Percentiles rank a stretch among this genome's conserved stretches.
Evolutionary conservation across 2,329 filamentous ascomycete genomes (phyloP).

Genomic region (Neobulgaria alba): DNA sequence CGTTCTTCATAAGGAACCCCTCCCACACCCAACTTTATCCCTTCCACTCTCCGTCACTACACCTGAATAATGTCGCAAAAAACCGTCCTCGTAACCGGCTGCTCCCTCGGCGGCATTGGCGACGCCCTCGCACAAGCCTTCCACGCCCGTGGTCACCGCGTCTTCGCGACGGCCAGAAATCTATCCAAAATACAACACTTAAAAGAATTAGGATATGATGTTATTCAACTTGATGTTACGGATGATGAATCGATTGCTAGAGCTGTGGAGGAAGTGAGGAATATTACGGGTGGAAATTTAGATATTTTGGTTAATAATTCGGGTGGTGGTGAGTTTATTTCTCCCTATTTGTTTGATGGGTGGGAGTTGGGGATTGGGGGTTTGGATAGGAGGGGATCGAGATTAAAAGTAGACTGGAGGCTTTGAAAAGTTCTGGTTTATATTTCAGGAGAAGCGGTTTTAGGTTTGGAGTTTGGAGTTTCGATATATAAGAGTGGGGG

Average conservation of each 20-base stretch:
- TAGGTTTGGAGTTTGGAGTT: too few species aligned
- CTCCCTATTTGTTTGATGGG: not conserved
- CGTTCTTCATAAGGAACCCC: too few species aligned
- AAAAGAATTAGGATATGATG: conserved; percentile 23
- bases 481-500: too few species aligned
- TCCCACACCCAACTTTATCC: not conserved
- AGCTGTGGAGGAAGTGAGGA: conserved; percentile 21
- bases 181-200: conserved; percentile 28
- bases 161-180: conserved; percentile 35
- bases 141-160: conserved; percentile 30
- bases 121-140: conserved; percentile 30
- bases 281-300: conserved; percentile 10
- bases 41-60: not conserved
- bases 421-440: too few species aligned
- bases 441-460: too few species aligned
- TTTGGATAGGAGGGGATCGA: too few species aligned
- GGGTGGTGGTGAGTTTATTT: not conserved
- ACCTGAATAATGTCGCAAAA: not conserved
- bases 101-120: conserved; percentile 6
- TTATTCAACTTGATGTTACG: conserved; percentile 34
- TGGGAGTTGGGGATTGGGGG: conserved; percentile 5
- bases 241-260: conserved; percentile 29
- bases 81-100: conserved; percentile 4
- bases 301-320: conserved; percentile 16
- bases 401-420: too few species aligned